Evolutionary conservation across 306 rosid genomes (phyloP).

Genomic region (Styphnolobium japonicum): DNA sequence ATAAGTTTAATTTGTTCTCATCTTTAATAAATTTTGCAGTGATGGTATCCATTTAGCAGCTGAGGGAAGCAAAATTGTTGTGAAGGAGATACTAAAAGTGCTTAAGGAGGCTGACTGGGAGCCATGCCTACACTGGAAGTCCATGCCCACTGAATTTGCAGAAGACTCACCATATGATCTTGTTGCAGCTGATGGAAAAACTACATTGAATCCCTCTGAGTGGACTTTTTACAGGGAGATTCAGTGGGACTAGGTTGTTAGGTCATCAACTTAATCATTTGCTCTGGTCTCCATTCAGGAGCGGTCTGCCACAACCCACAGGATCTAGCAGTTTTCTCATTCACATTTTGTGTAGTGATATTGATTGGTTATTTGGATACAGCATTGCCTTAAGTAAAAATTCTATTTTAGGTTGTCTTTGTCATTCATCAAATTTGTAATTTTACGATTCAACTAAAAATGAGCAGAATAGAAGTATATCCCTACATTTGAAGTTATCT

Average conservation of each 20-base stretch:
- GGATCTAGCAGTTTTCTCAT: background rate
- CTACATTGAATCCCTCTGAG: slow-evolving; percentile 75
- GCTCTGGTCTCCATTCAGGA: background rate
- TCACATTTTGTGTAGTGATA: background rate
- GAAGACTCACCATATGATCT: slow-evolving; percentile 87
- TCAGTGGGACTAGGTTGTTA: slow-evolving; percentile 60
- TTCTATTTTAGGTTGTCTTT: background rate
- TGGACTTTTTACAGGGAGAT: slow-evolving; percentile 76
- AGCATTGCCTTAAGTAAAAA: background rate
- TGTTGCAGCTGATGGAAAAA: slow-evolving; percentile 76
- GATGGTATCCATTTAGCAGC: slow-evolving; percentile 91
- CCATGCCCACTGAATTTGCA: slow-evolving; percentile 71
- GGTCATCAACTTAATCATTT: background rate
- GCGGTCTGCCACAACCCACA: background rate
- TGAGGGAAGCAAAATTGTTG: slow-evolving; percentile 89
- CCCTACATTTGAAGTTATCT: background rate
- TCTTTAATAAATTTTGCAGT: slow-evolving; percentile 35
- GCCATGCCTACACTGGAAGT: slow-evolving; percentile 86
- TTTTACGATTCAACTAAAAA: background rate
- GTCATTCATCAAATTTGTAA: background rate
- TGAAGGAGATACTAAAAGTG: slow-evolving; percentile 69
- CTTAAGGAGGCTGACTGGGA: slow-evolving; percentile 85
- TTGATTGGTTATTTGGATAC: slow-evolving; percentile 20
- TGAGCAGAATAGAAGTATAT: slow-evolving; percentile 7
- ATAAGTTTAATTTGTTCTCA: background rate